Base-by-base conservation (phyloP, 306 rosid species). In the Begonia masoniana region DNA sequence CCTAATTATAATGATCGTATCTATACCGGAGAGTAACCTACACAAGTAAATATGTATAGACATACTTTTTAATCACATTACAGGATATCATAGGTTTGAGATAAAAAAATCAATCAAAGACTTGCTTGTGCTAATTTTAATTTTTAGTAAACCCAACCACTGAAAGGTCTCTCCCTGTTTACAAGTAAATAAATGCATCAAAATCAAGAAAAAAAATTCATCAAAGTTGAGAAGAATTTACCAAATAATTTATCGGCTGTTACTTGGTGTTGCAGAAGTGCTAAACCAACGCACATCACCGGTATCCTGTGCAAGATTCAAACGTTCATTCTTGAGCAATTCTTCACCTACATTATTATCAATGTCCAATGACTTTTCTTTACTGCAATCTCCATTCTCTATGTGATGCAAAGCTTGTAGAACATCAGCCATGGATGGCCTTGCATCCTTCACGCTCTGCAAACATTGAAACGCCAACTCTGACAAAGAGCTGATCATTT, bases 401-500 rank as follows among this genome's bases (percentile, higher is more conserved):
- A 82, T 80, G 64, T 71, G 63, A 62, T 41, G 56, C 3, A 91
- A 77, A 15, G 57, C 65, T 0, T 73, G 71, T 57, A 61, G 9
- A 60, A 79, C 91, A 56, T 74, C 79, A 42, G 0, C 50, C 97
- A 85, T 89, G 2, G 71, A 57, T 24, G 97, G 95, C 54, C 97
- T 80, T 73, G 69, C 13, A 3, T 82, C 94, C 47, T 71, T 85
- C 47, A 71, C 73, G 54, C 66, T 62, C 57, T 89, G 95, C 54
- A 89, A 45, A 58, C 97, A 89, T 67, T 60, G 87, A 69, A 76
- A 85, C 1, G 94, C 95, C 58, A 89, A 60, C 72, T 89, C 97
- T 0, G 85, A 94, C 31, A 80, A 87, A 2, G 78, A 87, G 66
- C 51, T 71, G 15, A 85, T 78, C 83, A 69, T 80, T 24, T 68